Base-by-base conservation (phyloP, 768 basidiomycete genomes). In the Mycena kentingensis region DNA sequence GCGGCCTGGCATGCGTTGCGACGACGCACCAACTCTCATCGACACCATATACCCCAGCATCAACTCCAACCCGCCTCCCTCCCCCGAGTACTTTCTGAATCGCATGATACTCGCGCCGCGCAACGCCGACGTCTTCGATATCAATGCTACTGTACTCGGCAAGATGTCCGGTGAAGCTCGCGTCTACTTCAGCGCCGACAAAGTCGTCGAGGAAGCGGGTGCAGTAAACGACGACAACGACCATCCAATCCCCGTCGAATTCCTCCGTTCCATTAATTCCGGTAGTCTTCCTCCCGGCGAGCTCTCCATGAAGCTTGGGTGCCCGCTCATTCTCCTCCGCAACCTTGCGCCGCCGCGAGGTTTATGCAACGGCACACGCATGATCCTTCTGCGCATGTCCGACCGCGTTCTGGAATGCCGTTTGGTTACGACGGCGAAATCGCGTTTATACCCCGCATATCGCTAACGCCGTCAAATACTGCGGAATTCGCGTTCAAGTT, bases 381-480 rank as follows among this genome's bases (percentile, higher is more conserved):
- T 65, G 58, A 50, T 67, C 29, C 19, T 70, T 1, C 54, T 36
- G 25, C 38, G 36, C 18, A 58, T 63, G 31, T 28, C 18, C 5
- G 19, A 25, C 1, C 34, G 65, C 16, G 61, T 72, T 10, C 44
- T 78, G 0, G 63, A 76, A 57, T 66, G 55, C n/a, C 35, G 52
- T 2, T 49, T 77, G 8, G 32, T 78, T 67, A 70, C 61, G 52
- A 63, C 53, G 72, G 75, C 1, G 42, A 73, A 18, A 54, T 51
- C 2, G 69, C 58, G 1, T 60, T 76, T 36, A 76, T 77, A 37
- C 75, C 75, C 12, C 48, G 71, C 1, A 71, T 77, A 12, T 57
- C 62, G 0, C 51, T 74, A 0, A 51, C 29, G n/a, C 59, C 67
- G n/a, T 61, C 67, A 24, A 39, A 39, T 19, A 38, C 48, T 18